Conservation (phyloP, 129 eudicot genomes). For the Tanacetum coccineum region DNA sequence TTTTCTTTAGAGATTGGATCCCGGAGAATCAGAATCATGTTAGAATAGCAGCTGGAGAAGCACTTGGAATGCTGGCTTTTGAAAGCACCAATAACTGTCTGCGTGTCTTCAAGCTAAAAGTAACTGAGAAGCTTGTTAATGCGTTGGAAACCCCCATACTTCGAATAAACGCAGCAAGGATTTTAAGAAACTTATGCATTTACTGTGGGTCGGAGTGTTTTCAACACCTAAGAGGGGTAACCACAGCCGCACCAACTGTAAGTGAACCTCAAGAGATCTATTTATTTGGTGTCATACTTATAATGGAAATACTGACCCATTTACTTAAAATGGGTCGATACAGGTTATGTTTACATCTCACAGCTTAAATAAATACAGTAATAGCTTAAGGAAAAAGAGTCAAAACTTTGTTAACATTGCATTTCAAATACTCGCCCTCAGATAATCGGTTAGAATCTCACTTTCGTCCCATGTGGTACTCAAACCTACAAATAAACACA, state of each 20-base stretch:
- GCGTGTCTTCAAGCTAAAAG: conserved; percentile 42
- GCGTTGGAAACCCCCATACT: conserved; percentile 61
- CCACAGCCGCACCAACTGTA: conserved; percentile 65
- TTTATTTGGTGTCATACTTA: neutral
- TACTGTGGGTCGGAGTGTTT: conserved; percentile 60
- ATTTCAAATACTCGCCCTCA: no score
- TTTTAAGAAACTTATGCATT: conserved; percentile 63
- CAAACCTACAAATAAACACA: no score
- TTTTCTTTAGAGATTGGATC: conserved; percentile 50
- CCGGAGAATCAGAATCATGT: conserved; percentile 40
- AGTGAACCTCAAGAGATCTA: conserved; percentile 22
- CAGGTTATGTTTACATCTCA: no score
- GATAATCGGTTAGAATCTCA: no score
- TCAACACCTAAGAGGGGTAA: conserved; percentile 43
- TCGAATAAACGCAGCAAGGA: conserved; percentile 57
- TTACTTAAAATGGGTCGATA: neutral
- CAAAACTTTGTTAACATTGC: no score
- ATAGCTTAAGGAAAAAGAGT: no score
- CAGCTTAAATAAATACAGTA: no score
- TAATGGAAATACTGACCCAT: no score
- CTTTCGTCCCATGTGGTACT: no score
- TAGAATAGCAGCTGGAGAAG: conserved; percentile 81
- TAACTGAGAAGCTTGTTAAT: conserved; percentile 43
- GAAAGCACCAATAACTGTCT: conserved; percentile 59
- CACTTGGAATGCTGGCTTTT: conserved; percentile 72